Evolutionary conservation across 129 eudicot genomes (phyloP).

Genomic region (Pittosporum tobira): DNA sequence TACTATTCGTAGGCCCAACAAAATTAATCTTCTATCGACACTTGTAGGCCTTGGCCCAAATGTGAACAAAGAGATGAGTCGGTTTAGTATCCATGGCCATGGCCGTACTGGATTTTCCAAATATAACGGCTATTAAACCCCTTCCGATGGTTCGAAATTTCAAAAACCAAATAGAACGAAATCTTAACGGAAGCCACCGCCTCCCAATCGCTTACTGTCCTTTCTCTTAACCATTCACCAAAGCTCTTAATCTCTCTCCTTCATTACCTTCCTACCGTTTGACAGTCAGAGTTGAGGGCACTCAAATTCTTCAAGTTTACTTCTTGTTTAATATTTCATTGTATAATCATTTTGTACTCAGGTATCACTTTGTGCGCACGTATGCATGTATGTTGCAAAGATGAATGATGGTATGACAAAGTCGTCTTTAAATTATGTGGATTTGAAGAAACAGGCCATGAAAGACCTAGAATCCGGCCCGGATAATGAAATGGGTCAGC

Average conservation of each 20-base stretch:
- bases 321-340: background rate
- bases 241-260: too few relatives aligned
- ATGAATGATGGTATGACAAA: slow-evolving; percentile 46
- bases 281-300: background rate
- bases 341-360: too few relatives aligned
- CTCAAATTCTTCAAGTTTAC: background rate
- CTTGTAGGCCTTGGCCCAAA: too few relatives aligned
- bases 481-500: slow-evolving; percentile 31
- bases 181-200: slow-evolving; percentile 8
- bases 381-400: slow-evolving; percentile 1
- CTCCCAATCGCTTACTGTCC: background rate
- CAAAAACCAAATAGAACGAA: background rate
- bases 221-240: background rate
- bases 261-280: background rate
- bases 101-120: background rate
- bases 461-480: slow-evolving; percentile 28
- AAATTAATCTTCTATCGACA: too few relatives aligned
- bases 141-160: slow-evolving; percentile 1
- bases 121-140: slow-evolving; percentile 13
- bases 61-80: too few relatives aligned
- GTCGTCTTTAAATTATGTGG: slow-evolving; percentile 35
- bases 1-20: too few relatives aligned
- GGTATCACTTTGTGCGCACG: too few relatives aligned
- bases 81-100: too few relatives aligned
- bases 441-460: slow-evolving; percentile 41